Conservation (phyloP, 768 basidiomycete species). For the Suillus occidentalis region DNA sequence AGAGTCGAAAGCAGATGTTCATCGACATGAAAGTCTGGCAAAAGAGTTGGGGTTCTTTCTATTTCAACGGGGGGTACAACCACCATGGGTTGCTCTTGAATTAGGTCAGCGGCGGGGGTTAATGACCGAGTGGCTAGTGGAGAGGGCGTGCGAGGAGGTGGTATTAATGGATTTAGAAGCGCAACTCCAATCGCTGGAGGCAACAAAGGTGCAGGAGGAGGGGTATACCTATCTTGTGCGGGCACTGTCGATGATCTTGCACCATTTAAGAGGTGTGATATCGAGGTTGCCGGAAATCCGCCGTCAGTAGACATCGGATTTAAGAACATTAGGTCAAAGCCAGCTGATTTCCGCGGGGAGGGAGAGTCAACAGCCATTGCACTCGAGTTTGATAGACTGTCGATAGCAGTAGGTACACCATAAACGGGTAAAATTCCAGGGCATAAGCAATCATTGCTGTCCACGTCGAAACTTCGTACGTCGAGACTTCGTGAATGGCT, state of each 20-base stretch:
- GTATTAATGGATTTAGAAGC: background rate
- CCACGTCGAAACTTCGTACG: background rate
- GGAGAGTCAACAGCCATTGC: constrained; percentile 41
- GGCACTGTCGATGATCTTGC: background rate
- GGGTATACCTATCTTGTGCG: background rate
- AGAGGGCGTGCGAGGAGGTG: background rate
- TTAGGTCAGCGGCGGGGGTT: constrained; percentile 1
- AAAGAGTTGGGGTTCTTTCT: constrained; percentile 64
- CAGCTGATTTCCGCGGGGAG: constrained; percentile 33
- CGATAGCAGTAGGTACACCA: background rate
- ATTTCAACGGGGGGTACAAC: constrained; percentile 36
- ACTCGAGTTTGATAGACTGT: constrained; percentile 15
- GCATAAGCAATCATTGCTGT: background rate
- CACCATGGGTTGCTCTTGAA: constrained; percentile 20
- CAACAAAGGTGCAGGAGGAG: background rate
- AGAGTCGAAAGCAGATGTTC: constrained; percentile 50
- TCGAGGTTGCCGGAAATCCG: constrained; percentile 19
- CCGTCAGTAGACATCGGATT: constrained; percentile 47
- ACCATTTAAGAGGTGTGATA: constrained; percentile 30
- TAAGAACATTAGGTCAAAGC: constrained; percentile 53
- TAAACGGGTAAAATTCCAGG: background rate
- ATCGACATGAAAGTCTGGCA: constrained; percentile 77
- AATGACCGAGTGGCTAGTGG: background rate
- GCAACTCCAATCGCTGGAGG: background rate
- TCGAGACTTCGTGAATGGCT: background rate